These are phyloP conservation scores for Tinospora cordifolia DNA, from an alignment of 164 flowering plant genomes.

Conservation along the genomic window DNA sequence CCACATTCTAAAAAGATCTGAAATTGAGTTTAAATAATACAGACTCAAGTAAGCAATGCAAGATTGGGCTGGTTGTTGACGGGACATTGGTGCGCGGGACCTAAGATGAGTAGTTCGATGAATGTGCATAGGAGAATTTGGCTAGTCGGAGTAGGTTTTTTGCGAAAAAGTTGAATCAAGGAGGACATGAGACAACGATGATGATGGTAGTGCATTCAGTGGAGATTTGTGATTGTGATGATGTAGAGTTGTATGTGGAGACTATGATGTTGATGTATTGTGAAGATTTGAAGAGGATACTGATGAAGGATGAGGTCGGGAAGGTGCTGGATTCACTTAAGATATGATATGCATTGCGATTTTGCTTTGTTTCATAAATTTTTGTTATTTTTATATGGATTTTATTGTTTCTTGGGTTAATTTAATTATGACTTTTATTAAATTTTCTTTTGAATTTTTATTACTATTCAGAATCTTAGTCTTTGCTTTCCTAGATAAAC, in stretches of 20 bases:
- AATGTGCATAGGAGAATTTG: conserved; percentile 68
- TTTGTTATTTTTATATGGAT: no score
- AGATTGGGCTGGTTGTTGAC: no score
- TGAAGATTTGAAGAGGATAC: conserved; percentile 58
- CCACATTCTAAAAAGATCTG: no score
- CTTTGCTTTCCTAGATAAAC: no score
- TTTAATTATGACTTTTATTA: not conserved
- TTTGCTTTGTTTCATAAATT: not conserved
- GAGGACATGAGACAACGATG: not conserved
- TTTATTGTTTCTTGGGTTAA: no score
- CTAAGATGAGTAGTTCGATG: no score
- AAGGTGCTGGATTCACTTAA: conserved; percentile 66
- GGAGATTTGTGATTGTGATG: conserved; percentile 86
- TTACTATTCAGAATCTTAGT: no score
- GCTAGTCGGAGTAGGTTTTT: conserved; percentile 62
- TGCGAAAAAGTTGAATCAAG: conserved; percentile 48
- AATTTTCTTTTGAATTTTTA: no score
- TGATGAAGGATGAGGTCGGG: conserved; percentile 54
- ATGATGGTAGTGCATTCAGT: conserved; percentile 44
- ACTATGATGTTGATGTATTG: conserved; percentile 73
- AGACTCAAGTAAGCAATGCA: no score
- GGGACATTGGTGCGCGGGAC: no score
- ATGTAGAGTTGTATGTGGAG: conserved; percentile 83
- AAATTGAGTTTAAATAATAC: no score
- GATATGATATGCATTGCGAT: conserved; percentile 27